Conservation (phyloP, 345 rosid genomes). For the Gossypium herbaceum region DNA sequence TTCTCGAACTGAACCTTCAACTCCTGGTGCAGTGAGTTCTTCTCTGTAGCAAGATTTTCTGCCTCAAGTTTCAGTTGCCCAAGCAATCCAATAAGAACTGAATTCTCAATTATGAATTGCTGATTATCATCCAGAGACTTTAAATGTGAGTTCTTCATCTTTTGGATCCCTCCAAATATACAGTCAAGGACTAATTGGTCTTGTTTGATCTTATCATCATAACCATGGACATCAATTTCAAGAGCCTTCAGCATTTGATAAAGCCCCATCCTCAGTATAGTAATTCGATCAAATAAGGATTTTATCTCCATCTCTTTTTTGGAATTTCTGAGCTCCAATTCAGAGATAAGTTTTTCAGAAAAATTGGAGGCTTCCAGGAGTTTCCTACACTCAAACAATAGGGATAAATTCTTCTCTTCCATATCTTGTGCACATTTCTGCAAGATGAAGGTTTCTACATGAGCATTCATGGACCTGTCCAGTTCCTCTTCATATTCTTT, state of each 20-base stretch:
- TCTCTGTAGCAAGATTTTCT: conserved; percentile 43
- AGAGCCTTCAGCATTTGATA: conserved; percentile 47
- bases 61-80: conserved; percentile 61
- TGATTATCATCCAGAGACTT: conserved; percentile 57
- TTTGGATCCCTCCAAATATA: conserved; percentile 46
- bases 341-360: conserved; percentile 54
- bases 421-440: conserved; percentile 59
- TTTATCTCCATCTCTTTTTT: conserved; percentile 50
- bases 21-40: conserved; percentile 40
- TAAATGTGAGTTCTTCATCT: conserved; percentile 43
- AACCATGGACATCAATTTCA: conserved; percentile 33
- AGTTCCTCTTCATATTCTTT: conserved; percentile 63
- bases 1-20: conserved; percentile 41
- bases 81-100: conserved; percentile 57
- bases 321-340: conserved; percentile 48
- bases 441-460: conserved; percentile 64
- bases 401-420: conserved; percentile 54
- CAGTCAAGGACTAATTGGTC: conserved; percentile 38
- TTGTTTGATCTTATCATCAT: conserved; percentile 32
- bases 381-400: conserved; percentile 48
- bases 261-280: conserved; percentile 50
- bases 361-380: conserved; percentile 49
- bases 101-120: conserved; percentile 45
- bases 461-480: conserved; percentile 49
- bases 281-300: conserved; percentile 45